Conservation (phyloP, 805 yeast genomes). For the Jamesozyma hellenica region DNA sequence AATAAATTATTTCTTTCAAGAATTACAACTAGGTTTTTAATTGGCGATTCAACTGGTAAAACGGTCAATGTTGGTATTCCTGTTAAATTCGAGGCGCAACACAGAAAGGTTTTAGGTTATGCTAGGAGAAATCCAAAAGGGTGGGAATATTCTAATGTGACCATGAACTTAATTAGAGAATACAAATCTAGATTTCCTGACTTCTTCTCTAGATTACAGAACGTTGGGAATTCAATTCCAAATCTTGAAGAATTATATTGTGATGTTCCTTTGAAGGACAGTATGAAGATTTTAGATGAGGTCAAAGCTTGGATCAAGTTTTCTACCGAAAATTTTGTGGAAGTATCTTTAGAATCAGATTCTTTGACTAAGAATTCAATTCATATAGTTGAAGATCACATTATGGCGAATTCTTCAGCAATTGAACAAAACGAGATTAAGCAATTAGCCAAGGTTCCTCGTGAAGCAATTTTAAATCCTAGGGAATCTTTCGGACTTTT, state of each 20-base stretch:
- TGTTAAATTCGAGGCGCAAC: constrained; percentile 68
- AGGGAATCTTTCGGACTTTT: constrained; percentile 59
- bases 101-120: constrained; percentile 81
- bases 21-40: constrained; percentile 62
- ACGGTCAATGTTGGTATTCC: constrained; percentile 69
- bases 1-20: constrained; percentile 62
- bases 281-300: constrained; percentile 21
- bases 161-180: constrained; percentile 52
- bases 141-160: constrained; percentile 80
- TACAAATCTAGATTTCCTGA: constrained; percentile 55
- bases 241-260: constrained; percentile 28
- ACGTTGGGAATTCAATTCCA: constrained; percentile 20
- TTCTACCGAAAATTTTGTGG: constrained; percentile 45
- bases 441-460: constrained; percentile 73
- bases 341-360: constrained; percentile 70
- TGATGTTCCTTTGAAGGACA: constrained; percentile 25
- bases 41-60: constrained; percentile 43
- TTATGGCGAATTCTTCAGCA: constrained; percentile 36
- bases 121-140: constrained; percentile 52
- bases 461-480: constrained; percentile 72
- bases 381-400: constrained; percentile 52
- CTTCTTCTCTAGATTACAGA: constrained; percentile 38
- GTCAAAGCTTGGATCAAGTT: constrained; percentile 37
- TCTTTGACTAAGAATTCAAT: constrained; percentile 60
- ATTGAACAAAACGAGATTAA: constrained; percentile 41